Percentiles rank a stretch among this genome's conserved stretches.
Evolutionary conservation across 148 eudicot species (phyloP).

Genomic region (Camellia granthamiana): DNA sequence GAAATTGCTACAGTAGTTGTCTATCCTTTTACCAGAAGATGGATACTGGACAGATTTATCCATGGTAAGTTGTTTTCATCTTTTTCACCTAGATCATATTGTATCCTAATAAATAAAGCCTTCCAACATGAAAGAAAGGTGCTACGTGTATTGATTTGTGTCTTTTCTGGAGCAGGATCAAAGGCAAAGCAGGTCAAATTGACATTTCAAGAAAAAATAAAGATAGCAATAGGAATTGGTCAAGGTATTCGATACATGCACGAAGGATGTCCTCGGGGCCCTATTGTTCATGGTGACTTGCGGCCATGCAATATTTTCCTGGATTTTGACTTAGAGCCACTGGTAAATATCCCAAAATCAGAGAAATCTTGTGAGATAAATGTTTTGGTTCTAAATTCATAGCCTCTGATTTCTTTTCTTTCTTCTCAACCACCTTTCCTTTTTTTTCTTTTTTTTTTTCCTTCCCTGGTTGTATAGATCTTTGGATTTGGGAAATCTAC

Average conservation of each 20-base stretch:
- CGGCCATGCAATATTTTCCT: slow-evolving; percentile 17
- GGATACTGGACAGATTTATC: neutral
- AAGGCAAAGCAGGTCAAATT: slow-evolving; percentile 2
- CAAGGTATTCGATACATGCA: slow-evolving; percentile 29
- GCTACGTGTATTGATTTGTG: too few species aligned
- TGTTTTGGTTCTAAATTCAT: too few species aligned
- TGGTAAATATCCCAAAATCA: slow-evolving; percentile 2
- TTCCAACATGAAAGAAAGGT: too few species aligned
- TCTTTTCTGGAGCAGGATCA: neutral
- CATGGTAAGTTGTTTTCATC: too few species aligned
- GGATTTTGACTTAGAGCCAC: slow-evolving; percentile 12
- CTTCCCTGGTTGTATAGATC: slow-evolving; percentile 7
- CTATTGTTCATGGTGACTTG: slow-evolving; percentile 22
- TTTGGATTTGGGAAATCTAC: slow-evolving; percentile 20
- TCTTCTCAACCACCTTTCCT: neutral
- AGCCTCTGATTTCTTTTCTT: neutral
- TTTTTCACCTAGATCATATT: too few species aligned
- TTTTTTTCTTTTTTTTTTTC: too few species aligned
- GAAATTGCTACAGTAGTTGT: slow-evolving; percentile 6
- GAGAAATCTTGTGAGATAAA: too few species aligned
- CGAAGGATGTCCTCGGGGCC: slow-evolving; percentile 20
- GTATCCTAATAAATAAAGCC: too few species aligned
- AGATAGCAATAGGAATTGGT: slow-evolving; percentile 17
- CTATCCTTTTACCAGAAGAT: slow-evolving; percentile 6
- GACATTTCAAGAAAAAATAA: slow-evolving; percentile 20